Conservation (phyloP, 805 yeast species). For the Cyberlindnera xylosilytica region DNA sequence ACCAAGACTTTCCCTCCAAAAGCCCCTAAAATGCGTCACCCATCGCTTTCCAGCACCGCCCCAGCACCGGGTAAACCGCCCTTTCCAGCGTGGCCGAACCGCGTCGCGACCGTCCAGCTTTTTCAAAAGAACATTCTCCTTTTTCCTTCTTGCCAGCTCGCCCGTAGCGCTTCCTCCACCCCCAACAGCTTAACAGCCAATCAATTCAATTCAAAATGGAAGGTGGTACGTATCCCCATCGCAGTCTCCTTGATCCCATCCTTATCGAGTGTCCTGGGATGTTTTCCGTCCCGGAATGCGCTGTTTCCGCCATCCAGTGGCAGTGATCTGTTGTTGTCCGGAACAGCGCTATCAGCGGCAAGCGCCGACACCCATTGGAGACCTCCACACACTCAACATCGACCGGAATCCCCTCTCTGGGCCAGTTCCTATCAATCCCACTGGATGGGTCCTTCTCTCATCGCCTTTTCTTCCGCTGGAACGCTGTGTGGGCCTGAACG, state of each 20-base stretch:
- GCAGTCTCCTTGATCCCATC: not conserved
- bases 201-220: constrained; percentile 22
- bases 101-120: constrained; percentile 3
- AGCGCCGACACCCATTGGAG: too few species aligned
- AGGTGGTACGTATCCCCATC: constrained; percentile 22
- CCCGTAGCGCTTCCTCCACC: not conserved
- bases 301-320: not conserved
- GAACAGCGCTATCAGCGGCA: constrained; percentile 1
- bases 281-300: not conserved
- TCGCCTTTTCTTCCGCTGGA: not conserved
- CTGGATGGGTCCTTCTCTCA: too few species aligned
- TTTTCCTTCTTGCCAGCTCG: constrained; percentile 15
- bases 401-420: too few species aligned
- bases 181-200: constrained; percentile 9
- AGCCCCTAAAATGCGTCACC: too few species aligned
- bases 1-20: too few species aligned
- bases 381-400: too few species aligned
- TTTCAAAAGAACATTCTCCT: constrained; percentile 14
- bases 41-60: not conserved
- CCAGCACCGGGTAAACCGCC: constrained; percentile 7
- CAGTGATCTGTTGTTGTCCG: constrained; percentile 3
- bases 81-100: too few species aligned
- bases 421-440: too few species aligned
- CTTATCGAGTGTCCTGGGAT: not conserved
- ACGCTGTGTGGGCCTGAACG: not conserved